These are phyloP conservation scores for Chlamydomonas urium DNA, from an alignment of 139 green algal genomes.

Conservation along the genomic window DNA sequence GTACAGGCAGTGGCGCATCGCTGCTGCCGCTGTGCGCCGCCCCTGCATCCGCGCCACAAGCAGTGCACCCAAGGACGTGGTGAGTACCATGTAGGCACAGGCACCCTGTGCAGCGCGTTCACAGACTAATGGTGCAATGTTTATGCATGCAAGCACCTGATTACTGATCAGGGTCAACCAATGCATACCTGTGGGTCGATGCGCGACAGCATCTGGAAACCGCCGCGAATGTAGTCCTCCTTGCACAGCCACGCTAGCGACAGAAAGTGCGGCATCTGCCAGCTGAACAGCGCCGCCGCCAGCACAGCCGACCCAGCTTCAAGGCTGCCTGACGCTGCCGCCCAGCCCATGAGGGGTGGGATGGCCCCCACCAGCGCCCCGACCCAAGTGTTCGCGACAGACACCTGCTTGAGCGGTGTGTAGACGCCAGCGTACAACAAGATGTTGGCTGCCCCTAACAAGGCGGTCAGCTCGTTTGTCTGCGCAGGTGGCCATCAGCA, in stretches of 20 bases:
- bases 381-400: constrained; percentile 83
- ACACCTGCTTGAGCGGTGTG: constrained; percentile 94
- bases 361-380: constrained; percentile 95
- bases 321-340: constrained; percentile 60
- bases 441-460: constrained; percentile 91
- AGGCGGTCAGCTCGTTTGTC: constrained; percentile 80
- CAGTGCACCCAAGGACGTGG: too few species aligned
- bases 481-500: too few species aligned
- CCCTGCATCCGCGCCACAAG: too few species aligned
- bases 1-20: constrained; percentile 85
- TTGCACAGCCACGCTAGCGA: constrained; percentile 92
- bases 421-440: constrained; percentile 92
- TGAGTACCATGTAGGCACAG: too few species aligned
- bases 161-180: too few species aligned
- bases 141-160: too few species aligned
- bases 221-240: constrained; percentile 81
- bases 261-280: constrained; percentile 95
- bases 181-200: too few species aligned
- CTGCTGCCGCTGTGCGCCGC: constrained; percentile 68
- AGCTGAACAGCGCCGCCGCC: constrained; percentile 88
- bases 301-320: constrained; percentile 66
- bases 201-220: constrained; percentile 85
- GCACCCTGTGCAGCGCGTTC: too few species aligned
- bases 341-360: constrained; percentile 97
- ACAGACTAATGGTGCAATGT: too few species aligned